Percentiles rank a stretch among this genome's conserved stretches.
phyloP scores from a whole-genome alignment of 768 basidiomycete species.

The Lentinula sp. region DNA sequence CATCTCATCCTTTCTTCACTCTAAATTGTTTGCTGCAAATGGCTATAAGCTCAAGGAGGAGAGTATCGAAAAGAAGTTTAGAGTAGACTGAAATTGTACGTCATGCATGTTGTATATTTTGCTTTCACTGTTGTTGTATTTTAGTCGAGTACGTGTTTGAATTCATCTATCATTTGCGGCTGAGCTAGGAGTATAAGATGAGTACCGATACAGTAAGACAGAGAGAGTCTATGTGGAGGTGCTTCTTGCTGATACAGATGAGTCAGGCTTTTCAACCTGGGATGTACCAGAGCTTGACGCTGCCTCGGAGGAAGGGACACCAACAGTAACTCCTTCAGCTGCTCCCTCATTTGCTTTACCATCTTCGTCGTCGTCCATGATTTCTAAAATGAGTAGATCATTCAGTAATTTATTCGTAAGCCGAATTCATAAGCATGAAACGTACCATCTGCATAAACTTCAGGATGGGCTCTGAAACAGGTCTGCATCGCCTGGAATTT shows the following conservation, averaged over 20 bases:
- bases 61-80: slow-evolving; percentile 73
- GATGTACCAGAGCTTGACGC: background rate
- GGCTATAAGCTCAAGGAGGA: slow-evolving; percentile 74
- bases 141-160: slow-evolving; percentile 6
- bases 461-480: slow-evolving; percentile 94
- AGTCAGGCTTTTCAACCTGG: background rate
- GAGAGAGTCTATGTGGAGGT: background rate
- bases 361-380: slow-evolving; percentile 63
- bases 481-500: slow-evolving; percentile 97
- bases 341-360: slow-evolving; percentile 3
- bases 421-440: slow-evolving; percentile 5
- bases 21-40: slow-evolving; percentile 80
- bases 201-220: background rate
- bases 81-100: slow-evolving; percentile 23
- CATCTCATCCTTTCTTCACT: slow-evolving; percentile 76
- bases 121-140: slow-evolving; percentile 10
- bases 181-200: slow-evolving; percentile 1
- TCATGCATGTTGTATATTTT: slow-evolving; percentile 9
- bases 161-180: slow-evolving; percentile 3
- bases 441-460: slow-evolving; percentile 92
- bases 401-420: background rate
- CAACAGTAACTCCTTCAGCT: background rate
- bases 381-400: slow-evolving; percentile 34
- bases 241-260: background rate
- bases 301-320: background rate